Evolutionary conservation across 257 asterid species (phyloP).

Genomic region (Perilla frutescens): DNA sequence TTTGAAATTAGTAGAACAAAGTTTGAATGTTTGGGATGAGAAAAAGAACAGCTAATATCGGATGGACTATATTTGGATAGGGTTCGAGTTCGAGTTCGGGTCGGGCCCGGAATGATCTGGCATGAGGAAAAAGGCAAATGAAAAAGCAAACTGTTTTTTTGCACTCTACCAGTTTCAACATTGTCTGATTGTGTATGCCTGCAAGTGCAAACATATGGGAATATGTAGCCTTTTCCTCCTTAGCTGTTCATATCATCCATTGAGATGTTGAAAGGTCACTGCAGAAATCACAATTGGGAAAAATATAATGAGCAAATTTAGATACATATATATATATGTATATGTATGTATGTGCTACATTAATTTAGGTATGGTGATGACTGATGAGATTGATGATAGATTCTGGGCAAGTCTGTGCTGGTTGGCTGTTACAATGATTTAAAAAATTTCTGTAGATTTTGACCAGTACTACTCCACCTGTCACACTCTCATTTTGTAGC

Average conservation of each 20-base stretch:
- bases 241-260: conserved; percentile 46
- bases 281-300: conserved; percentile 41
- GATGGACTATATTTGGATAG: too few species aligned
- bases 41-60: too few species aligned
- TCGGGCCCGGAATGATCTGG: too few species aligned
- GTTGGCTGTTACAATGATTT: conserved; percentile 44
- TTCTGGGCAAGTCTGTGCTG: conserved; percentile 38
- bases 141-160: conserved; percentile 64
- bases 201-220: conserved; percentile 41
- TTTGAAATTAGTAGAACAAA: conserved; percentile 25
- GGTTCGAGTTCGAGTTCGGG: too few species aligned
- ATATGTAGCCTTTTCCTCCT: conserved; percentile 54
- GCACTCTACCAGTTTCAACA: conserved; percentile 63
- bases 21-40: too few species aligned
- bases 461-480: conserved; percentile 34
- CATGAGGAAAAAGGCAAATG: too few species aligned
- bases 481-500: conserved; percentile 38
- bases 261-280: conserved; percentile 71
- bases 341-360: background rate
- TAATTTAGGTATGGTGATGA: conserved; percentile 24
- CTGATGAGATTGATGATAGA: conserved; percentile 40
- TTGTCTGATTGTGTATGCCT: conserved; percentile 62
- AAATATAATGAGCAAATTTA: conserved; percentile 30
- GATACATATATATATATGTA: background rate
- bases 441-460: conserved; percentile 36